These are phyloP conservation scores for Boletellus sp. DNA, from an alignment of 1,284 basidiomycete genomes.

Conservation along the genomic window DNA sequence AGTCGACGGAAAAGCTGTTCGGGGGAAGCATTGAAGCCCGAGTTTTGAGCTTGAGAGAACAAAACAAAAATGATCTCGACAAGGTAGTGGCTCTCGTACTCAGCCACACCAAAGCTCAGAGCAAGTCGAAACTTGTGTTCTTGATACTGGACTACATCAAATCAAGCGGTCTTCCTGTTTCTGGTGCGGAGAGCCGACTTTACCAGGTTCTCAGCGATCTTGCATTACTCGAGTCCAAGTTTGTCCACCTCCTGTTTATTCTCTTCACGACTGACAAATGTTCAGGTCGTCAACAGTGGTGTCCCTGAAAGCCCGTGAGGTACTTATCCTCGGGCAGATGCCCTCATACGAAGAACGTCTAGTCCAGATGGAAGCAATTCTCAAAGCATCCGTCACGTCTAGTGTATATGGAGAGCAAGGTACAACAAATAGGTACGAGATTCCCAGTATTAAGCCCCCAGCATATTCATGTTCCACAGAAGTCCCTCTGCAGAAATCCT, in stretches of 20 bases:
- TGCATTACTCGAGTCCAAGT: conserved; percentile 85
- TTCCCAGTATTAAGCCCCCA: neutral
- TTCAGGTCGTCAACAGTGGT: conserved; percentile 80
- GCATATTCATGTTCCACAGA: conserved; percentile 34
- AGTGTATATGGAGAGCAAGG: conserved; percentile 88
- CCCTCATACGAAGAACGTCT: conserved; percentile 95
- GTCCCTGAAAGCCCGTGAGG: conserved; percentile 95
- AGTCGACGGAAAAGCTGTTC: conserved; percentile 88
- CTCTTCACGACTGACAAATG: conserved; percentile 5
- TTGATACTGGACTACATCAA: conserved; percentile 88
- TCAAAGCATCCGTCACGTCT: conserved; percentile 84
- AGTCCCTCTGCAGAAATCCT: conserved; percentile 83
- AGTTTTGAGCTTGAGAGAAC: conserved; percentile 86
- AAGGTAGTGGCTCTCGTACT: conserved; percentile 85
- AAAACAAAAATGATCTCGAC: conserved; percentile 90
- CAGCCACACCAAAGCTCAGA: conserved; percentile 93
- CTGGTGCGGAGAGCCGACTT: conserved; percentile 66
- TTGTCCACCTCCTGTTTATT: conserved; percentile 25
- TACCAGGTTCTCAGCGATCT: conserved; percentile 76
- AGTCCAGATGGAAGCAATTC: conserved; percentile 91
- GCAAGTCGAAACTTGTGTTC: conserved; percentile 88
- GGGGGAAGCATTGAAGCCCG: conserved; percentile 91
- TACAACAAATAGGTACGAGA: conserved; percentile 52
- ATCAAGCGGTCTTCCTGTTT: conserved; percentile 67
- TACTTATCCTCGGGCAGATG: conserved; percentile 93